Conservation (phyloP, 2,329 filamentous ascomycete genomes). For the Pseudophaeomoniella oleicola region DNA sequence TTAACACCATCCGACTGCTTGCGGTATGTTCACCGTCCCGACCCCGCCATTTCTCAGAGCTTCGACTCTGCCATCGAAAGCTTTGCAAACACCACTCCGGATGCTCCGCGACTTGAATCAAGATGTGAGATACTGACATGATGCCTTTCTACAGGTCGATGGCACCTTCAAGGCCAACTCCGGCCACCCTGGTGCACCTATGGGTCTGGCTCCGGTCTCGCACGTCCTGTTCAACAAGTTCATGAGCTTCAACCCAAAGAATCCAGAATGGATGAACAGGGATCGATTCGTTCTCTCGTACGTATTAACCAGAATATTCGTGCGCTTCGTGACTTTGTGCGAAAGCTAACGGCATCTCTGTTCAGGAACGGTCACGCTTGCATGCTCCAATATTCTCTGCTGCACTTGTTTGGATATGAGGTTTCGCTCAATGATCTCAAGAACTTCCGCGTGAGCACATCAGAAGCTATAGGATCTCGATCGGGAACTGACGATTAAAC, state of each 20-base stretch:
- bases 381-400: conserved; percentile 97
- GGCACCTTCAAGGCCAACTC: conserved; percentile 92
- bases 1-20: conserved; percentile 96
- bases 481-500: conserved; percentile 11
- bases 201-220: conserved; percentile 88
- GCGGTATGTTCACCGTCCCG: conserved; percentile 56
- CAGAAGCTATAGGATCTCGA: conserved; percentile 33
- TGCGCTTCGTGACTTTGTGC: conserved; percentile 5
- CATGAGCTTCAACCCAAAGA: conserved; percentile 99
- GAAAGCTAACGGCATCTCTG: conserved; percentile 2
- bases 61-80: not conserved
- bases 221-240: conserved; percentile 98
- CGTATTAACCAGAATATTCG: conserved; percentile 31
- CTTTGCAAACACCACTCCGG: conserved; percentile 3
- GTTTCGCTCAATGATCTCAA: conserved; percentile 85
- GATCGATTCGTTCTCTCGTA: conserved; percentile 99
- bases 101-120: conserved; percentile 3
- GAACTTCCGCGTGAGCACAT: conserved; percentile 68
- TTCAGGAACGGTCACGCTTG: conserved; percentile 90
- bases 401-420: conserved; percentile 89
- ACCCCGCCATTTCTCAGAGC: not conserved
- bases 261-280: conserved; percentile 91
- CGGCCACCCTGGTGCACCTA: conserved; percentile 95
- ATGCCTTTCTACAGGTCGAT: conserved; percentile 58
- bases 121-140: conserved; percentile 18